Conservation (phyloP, 352 stramenopile genomes). For the Phytophthora podocarpi region DNA sequence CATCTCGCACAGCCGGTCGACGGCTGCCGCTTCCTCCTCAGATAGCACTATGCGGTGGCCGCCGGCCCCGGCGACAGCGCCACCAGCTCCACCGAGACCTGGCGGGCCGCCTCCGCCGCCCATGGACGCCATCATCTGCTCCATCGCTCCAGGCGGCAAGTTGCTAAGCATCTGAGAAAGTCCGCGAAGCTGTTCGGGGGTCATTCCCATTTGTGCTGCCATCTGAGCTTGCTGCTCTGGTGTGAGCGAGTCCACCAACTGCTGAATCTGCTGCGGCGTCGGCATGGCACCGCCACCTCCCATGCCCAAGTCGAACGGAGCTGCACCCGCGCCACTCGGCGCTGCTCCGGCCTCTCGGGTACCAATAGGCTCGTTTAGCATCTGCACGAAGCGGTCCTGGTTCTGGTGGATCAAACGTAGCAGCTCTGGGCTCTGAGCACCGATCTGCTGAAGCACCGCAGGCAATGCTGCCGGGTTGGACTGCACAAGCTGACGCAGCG, state of each 20-base stretch:
- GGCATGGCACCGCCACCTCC: constrained; percentile 59
- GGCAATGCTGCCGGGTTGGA: constrained; percentile 82
- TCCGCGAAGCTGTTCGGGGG: constrained; percentile 81
- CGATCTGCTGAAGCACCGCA: constrained; percentile 86
- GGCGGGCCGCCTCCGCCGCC: constrained; percentile 51
- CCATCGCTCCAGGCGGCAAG: constrained; percentile 78
- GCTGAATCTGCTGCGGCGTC: constrained; percentile 85
- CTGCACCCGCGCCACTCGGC: constrained; percentile 37
- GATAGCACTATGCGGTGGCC: constrained; percentile 78
- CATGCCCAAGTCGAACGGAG: constrained; percentile 57
- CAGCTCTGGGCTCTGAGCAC: constrained; percentile 81
- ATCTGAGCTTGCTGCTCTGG: constrained; percentile 83
- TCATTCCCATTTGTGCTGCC: constrained; percentile 88
- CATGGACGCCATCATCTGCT: constrained; percentile 90
- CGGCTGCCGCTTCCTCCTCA: constrained; percentile 78
- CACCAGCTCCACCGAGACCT: constrained; percentile 49
- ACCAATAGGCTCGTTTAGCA: constrained; percentile 89
- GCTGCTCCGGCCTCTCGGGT: constrained; percentile 45
- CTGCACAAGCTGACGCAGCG: constrained; percentile 82
- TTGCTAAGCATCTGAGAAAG: constrained; percentile 89
- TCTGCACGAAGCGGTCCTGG: constrained; percentile 86
- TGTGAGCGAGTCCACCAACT: constrained; percentile 76
- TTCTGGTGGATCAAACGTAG: constrained; percentile 87
- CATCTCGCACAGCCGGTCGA: constrained; percentile 84
- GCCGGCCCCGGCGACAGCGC: constrained; percentile 26